These are phyloP conservation scores for Sherardia arvensis DNA, from an alignment of 257 asterid genomes.

Conservation along the genomic window DNA sequence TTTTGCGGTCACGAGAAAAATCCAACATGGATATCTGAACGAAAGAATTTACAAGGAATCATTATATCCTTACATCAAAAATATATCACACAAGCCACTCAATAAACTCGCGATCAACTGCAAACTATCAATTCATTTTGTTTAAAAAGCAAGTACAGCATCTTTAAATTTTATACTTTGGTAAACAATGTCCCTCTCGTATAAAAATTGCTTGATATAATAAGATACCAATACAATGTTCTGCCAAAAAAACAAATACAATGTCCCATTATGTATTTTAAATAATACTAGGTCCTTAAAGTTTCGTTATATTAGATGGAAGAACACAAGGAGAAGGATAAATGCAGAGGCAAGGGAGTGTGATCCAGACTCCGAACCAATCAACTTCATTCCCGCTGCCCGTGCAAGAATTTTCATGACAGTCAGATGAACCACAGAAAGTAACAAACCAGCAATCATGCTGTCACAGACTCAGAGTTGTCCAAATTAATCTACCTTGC, in stretches of 20 bases:
- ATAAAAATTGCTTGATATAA: not conserved
- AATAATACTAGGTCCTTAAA: not conserved
- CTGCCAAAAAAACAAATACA: too few relatives aligned
- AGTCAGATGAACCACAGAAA: not conserved
- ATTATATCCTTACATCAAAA: not conserved
- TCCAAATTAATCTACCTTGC: not conserved
- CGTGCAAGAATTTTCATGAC: not conserved
- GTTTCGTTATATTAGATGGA: not conserved
- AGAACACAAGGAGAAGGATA: not conserved
- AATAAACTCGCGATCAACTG: not conserved
- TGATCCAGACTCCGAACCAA: not conserved
- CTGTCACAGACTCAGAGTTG: not conserved
- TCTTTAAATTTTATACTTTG: not conserved
- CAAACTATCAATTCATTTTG: not conserved
- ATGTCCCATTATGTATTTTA: not conserved
- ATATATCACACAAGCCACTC: not conserved
- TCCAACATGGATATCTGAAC: constrained; percentile 80
- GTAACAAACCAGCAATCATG: not conserved
- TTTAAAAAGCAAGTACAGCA: not conserved
- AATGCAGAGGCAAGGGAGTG: not conserved
- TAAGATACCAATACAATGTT: too few relatives aligned
- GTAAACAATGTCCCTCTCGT: not conserved
- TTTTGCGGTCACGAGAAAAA: constrained; percentile 97
- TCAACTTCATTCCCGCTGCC: not conserved
- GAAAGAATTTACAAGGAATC: constrained; percentile 17